Evolutionary conservation across 2,329 filamentous ascomycete species (phyloP).

Genomic region (Arthrobotrys megalospora): DNA sequence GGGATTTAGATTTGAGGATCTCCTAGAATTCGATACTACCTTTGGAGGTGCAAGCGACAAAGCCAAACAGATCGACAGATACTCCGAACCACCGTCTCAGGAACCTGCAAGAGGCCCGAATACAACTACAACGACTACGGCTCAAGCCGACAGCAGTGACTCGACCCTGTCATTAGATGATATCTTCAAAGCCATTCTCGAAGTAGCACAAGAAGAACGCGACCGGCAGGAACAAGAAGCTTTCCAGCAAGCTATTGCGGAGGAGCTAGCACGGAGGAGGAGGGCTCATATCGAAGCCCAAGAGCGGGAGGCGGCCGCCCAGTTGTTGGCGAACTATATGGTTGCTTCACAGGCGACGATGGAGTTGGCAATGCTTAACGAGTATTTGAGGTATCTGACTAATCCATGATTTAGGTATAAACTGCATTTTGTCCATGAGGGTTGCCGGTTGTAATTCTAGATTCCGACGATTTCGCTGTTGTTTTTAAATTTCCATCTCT

Average conservation of each 20-base stretch:
- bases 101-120: slow-evolving; percentile 14
- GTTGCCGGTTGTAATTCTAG: not conserved
- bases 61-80: slow-evolving; percentile 45
- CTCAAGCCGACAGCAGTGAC: not conserved
- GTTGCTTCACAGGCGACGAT: slow-evolving; percentile 52
- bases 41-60: slow-evolving; percentile 46
- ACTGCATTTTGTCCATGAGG: not conserved
- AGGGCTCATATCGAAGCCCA: slow-evolving; percentile 51
- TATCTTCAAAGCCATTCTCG: slow-evolving; percentile 53
- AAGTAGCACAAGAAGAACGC: slow-evolving; percentile 49
- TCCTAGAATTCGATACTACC: slow-evolving; percentile 43
- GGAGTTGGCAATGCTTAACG: slow-evolving; percentile 52
- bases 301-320: slow-evolving; percentile 51
- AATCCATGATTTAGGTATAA: not conserved
- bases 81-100: slow-evolving; percentile 39
- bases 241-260: slow-evolving; percentile 51
- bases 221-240: slow-evolving; percentile 54
- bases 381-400: slow-evolving; percentile 47
- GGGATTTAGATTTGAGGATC: slow-evolving; percentile 47
- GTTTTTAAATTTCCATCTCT: not conserved
- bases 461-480: not conserved
- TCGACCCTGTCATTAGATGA: slow-evolving; percentile 37
- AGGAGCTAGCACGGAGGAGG: slow-evolving; percentile 46
- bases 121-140: not conserved
- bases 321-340: slow-evolving; percentile 55